Percentiles rank a stretch among this genome's conserved stretches.
Conservation (phyloP, 2,329 filamentous ascomycete genomes). For the Orbilia ellipsospora region DNA sequence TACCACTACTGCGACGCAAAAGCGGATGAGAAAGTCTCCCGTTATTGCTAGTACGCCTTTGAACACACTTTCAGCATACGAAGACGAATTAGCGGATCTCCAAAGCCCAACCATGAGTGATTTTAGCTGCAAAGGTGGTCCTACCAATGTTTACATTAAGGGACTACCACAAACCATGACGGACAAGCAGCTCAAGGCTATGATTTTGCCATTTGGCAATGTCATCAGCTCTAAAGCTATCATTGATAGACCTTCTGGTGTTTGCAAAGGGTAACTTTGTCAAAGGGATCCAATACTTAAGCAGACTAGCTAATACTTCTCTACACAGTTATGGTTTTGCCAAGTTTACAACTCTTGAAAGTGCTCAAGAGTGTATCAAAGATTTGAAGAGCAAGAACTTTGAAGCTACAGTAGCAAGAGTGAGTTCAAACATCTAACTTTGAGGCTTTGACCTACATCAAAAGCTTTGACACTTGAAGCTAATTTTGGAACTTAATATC, state of each 20-base stretch:
- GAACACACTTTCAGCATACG: conserved; percentile 13
- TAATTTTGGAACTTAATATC: conserved; percentile 59
- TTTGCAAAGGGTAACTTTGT: conserved; percentile 87
- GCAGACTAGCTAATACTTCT: conserved; percentile 16
- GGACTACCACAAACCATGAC: conserved; percentile 95
- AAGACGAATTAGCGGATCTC: background rate
- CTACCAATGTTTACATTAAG: conserved; percentile 98
- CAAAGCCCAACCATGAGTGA: conserved; percentile 23
- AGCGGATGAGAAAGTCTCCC: conserved; percentile 27
- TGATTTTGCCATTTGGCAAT: conserved; percentile 86
- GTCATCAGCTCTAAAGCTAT: conserved; percentile 99
- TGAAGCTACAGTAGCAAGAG: conserved; percentile 95
- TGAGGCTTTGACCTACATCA: background rate
- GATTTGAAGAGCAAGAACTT: conserved; percentile 95
- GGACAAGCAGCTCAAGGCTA: conserved; percentile 84
- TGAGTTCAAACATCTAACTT: conserved; percentile 64
- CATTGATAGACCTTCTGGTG: conserved; percentile 90
- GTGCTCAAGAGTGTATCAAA: conserved; percentile 95
- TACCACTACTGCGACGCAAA: conserved; percentile 3
- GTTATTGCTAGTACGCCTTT: conserved; percentile 46
- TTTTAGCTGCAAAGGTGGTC: conserved; percentile 69
- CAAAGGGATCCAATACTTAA: background rate
- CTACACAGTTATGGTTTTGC: conserved; percentile 88
- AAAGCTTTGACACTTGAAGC: background rate
- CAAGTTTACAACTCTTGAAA: conserved; percentile 86